Base-by-base conservation (phyloP, 1,284 basidiomycete genomes). In the Moesziomyces aphidis region DNA sequence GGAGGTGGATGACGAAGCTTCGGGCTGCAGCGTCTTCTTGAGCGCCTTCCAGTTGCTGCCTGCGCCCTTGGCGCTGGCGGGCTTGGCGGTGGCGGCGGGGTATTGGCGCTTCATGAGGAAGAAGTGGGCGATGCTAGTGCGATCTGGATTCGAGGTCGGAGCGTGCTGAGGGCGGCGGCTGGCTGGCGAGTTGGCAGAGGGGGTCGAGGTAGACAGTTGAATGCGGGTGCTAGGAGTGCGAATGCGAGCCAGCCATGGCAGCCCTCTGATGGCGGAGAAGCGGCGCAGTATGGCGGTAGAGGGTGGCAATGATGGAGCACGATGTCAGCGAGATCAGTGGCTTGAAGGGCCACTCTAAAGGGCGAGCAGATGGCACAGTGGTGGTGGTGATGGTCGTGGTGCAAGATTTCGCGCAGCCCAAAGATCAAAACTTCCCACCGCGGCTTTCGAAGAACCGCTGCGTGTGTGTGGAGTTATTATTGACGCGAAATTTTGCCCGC, bases 41-140 rank as follows among this genome's bases (percentile, higher is more conserved):
- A 83, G 69, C 17, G 77, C 69, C 43, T 77, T 78, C 81, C 81
- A 83, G 58, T 83, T 82, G 59, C 80, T 80, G 0, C 81, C 79
- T 45, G 78, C 68, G 13, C 57, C 47, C 4, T 42, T 34, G 9
- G 49, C n/a, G 19, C 44, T 59, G 10, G 34, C 22, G 4, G 31
- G 31, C 31, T 34, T 34, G 31, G 31, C 31, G 10, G 31, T 34
- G 31, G 34, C 22, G 26, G 46, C 22, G 5, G 39, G 63, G 51
- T 26, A 55, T 13, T 46, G 59, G 17, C 19, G 42, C 51, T 72
- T 72, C 69, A 72, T 72, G n/a, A 17, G 52, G 34, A 13, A 31
- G 23, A 10, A 13, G 8, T 34, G 19, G 10, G 24, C 28, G 15
- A 28, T 5, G 15, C 17, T 23, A 4, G 10, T 46, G 7, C 10